Evolutionary conservation across 176 grass and related monocot species (phyloP).

Genomic region (Eleusine indica): DNA sequence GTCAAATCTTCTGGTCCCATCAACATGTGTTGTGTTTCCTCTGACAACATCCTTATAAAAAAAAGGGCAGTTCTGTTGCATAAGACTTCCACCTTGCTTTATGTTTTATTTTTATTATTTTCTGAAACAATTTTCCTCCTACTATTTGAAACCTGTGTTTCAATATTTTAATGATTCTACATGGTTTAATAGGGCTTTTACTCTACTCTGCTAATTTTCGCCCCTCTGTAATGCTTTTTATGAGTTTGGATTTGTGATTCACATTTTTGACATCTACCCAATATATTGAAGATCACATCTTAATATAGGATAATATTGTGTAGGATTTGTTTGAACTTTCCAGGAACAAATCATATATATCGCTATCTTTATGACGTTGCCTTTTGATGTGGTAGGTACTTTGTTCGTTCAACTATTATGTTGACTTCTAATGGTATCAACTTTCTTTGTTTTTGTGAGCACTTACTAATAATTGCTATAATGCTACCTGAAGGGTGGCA

Average conservation of each 20-base stretch:
- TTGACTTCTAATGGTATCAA: slow-evolving; percentile 21
- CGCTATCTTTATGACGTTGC: slow-evolving; percentile 14
- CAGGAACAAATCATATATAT: slow-evolving; percentile 4
- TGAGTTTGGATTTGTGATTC: not conserved
- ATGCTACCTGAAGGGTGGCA: slow-evolving; percentile 19
- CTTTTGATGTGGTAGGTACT: slow-evolving; percentile 25
- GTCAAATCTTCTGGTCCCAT: not conserved
- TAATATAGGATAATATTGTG: slow-evolving; percentile 1
- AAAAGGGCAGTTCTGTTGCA: not conserved
- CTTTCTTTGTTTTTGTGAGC: slow-evolving; percentile 12
- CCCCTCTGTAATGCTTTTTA: not conserved
- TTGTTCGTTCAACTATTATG: slow-evolving; percentile 3
- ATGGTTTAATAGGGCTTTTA: slow-evolving; percentile 1
- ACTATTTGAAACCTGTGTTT: not conserved
- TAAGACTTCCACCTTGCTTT: not conserved
- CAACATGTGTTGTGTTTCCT: slow-evolving; percentile 39
- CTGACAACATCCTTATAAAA: slow-evolving; percentile 10
- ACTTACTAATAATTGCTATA: slow-evolving; percentile 32
- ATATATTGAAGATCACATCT: not conserved
- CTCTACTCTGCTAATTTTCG: not conserved
- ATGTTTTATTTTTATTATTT: not conserved
- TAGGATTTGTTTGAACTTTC: not conserved
- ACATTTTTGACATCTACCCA: slow-evolving; percentile 6
- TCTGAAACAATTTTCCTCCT: slow-evolving; percentile 1
- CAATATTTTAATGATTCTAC: slow-evolving; percentile 2